A percentile compares a stretch with the other conserved stretches of the same genome.
phyloP scores from a whole-genome alignment of 2,329 filamentous ascomycete genomes.

The Diaporthe humulicola region DNA sequence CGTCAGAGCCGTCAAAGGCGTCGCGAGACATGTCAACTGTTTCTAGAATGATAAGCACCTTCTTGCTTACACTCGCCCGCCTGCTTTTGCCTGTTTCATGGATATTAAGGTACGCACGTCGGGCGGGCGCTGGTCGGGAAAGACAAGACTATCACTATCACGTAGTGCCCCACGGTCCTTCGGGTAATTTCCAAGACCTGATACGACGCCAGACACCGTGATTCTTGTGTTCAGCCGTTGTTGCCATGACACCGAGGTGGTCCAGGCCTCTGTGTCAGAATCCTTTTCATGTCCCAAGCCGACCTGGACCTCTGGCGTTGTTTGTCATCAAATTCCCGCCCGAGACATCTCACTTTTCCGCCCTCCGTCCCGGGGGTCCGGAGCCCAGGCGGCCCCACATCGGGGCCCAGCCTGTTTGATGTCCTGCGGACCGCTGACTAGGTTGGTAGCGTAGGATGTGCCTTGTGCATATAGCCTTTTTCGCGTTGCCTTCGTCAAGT shows the following conservation, averaged over 20 bases:
- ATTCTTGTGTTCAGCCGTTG: neutral
- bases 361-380: constrained; percentile 8
- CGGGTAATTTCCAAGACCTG: constrained; percentile 13
- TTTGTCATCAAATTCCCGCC: neutral
- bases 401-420: neutral
- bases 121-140: neutral
- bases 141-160: constrained; percentile 3
- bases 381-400: constrained; percentile 12
- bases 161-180: constrained; percentile 2
- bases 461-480: neutral
- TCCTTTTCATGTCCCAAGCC: neutral
- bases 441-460: neutral
- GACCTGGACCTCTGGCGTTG: neutral
- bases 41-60: constrained; percentile 21
- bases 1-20: neutral
- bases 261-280: neutral
- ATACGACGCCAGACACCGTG: neutral
- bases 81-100: constrained; percentile 18
- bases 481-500: neutral
- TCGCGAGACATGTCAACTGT: constrained; percentile 14
- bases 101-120: constrained; percentile 6
- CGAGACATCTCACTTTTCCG: neutral
- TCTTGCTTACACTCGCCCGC: constrained; percentile 1
- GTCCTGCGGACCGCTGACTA: constrained; percentile 31
- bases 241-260: constrained; percentile 2